These are phyloP conservation scores for Vittaforma corneae DNA, from an alignment of 371 early-diverging fungal genomes.

Conservation along the genomic window DNA sequence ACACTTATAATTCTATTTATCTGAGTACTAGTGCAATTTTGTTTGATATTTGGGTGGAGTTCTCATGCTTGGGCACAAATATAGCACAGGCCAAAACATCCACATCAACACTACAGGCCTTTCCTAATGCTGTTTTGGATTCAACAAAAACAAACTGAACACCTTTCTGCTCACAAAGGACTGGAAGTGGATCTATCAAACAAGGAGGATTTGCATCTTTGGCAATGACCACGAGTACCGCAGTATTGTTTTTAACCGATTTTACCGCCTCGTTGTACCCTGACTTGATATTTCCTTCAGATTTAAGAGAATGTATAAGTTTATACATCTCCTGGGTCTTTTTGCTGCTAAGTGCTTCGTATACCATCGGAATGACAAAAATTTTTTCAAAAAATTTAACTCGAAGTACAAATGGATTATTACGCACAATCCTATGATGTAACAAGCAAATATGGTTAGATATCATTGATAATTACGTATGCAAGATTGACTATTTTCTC, in stretches of 20 bases:
- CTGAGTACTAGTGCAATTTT: no score
- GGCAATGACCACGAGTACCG: conserved; percentile 93
- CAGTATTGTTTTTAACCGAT: conserved; percentile 92
- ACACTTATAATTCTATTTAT: no score
- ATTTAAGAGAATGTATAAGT: conserved; percentile 82
- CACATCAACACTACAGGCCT: conserved; percentile 89
- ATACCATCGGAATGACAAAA: conserved; percentile 2
- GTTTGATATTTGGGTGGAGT: conserved; percentile 15
- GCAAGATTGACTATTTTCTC: no score
- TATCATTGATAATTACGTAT: no score
- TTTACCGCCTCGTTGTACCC: conserved; percentile 99
- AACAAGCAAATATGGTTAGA: no score
- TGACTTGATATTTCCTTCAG: conserved; percentile 93
- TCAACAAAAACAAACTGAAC: conserved; percentile 91
- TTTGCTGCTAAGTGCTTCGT: conserved; percentile 61
- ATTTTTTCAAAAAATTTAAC: not conserved
- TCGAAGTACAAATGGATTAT: not conserved
- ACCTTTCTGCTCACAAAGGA: conserved; percentile 96
- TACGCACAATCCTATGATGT: no score
- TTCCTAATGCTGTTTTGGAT: conserved; percentile 85
- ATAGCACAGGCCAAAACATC: conserved; percentile 69
- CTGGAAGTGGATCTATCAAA: conserved; percentile 83
- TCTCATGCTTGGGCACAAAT: conserved; percentile 38
- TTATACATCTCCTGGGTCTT: conserved; percentile 81
- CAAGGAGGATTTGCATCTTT: conserved; percentile 91